Evolutionary conservation across 805 yeast genomes (phyloP), one percentile per base, ranked within the genome.

Genomic region (Kockiozyma suomiensis): DNA sequence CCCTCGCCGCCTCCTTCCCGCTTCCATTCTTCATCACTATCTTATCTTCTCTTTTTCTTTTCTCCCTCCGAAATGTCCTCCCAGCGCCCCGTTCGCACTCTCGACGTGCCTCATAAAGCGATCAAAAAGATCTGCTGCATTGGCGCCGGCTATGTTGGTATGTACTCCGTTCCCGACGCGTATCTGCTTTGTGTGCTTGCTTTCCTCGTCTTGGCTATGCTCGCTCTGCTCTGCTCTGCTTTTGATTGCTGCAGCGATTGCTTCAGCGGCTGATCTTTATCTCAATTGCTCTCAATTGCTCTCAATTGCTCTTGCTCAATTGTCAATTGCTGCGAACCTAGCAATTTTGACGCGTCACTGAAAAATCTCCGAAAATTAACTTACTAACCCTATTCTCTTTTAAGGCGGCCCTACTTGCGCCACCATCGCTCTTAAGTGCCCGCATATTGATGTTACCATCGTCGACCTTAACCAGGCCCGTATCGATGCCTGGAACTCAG

Each of bases 381-480:
- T 21, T 7, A 26, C 45, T 30, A 28, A 38, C 40, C 41, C 45
- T 40, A 30, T 41, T 21, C 40, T 30, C 21, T 26, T 32, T 41
- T 40, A 62, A n/a, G 69, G 72, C 32, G 72, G 73, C 42, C 72
- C 72, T 26, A 70, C 72, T 48, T 70, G 71, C 33, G 70, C 72
- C 13, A 70, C 69, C 35, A 70, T 70, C 45, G 72, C 72, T 28
- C 60, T 61, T 56, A 62, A 66, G 54, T 62, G 62, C 49, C 71
- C 71, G 23, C 49, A 59, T 25, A 68, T 70, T 54, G 59, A 53
- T 30, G 72, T 70, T 51, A 68, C 70, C 46, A 70, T 70, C 49
- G 72, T 70, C 50, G 72, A 70, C 50, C 60, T 68, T 30, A 66
- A 68, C 61, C 66, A 62, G 55, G 65, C 67, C 51, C 68, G 72